These are phyloP conservation scores for Tilletia indica DNA, from an alignment of 1,284 basidiomycete species.

Conservation along the genomic window DNA sequence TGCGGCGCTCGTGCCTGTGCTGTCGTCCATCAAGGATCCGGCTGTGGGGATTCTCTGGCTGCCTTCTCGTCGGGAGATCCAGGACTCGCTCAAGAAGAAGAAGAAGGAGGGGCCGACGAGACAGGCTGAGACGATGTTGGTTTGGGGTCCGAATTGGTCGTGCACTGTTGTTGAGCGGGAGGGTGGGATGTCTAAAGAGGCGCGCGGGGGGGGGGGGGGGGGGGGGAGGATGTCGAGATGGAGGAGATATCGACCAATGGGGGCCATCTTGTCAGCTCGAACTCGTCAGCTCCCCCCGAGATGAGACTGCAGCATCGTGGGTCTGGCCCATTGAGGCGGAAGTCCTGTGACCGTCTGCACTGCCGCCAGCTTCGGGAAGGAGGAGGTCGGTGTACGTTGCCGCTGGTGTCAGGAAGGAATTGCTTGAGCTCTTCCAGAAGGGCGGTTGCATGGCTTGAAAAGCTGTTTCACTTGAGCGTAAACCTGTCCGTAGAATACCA, in stretches of 20 bases:
- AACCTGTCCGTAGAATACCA: too few relatives aligned
- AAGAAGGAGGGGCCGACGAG: slow-evolving; percentile 30
- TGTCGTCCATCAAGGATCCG: slow-evolving; percentile 26
- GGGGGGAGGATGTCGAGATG: slow-evolving; percentile 29
- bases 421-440: slow-evolving; percentile 92
- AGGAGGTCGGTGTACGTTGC: slow-evolving; percentile 31
- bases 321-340: neutral
- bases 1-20: neutral
- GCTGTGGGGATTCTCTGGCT: slow-evolving; percentile 31
- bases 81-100: neutral
- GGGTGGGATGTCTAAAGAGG: neutral
- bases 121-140: slow-evolving; percentile 59
- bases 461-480: slow-evolving; percentile 87
- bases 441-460: slow-evolving; percentile 88
- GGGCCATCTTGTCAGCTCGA: too few relatives aligned
- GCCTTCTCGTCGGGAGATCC: slow-evolving; percentile 25
- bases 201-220: too few relatives aligned
- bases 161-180: slow-evolving; percentile 67
- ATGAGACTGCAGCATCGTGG: neutral
- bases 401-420: slow-evolving; percentile 75
- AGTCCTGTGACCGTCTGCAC: neutral
- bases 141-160: slow-evolving; percentile 84
- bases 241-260: too few relatives aligned
- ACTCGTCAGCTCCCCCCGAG: neutral
- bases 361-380: slow-evolving; percentile 2